These are phyloP conservation scores for Rubia occidens DNA, from an alignment of 305 asterid species.

Conservation along the genomic window DNA sequence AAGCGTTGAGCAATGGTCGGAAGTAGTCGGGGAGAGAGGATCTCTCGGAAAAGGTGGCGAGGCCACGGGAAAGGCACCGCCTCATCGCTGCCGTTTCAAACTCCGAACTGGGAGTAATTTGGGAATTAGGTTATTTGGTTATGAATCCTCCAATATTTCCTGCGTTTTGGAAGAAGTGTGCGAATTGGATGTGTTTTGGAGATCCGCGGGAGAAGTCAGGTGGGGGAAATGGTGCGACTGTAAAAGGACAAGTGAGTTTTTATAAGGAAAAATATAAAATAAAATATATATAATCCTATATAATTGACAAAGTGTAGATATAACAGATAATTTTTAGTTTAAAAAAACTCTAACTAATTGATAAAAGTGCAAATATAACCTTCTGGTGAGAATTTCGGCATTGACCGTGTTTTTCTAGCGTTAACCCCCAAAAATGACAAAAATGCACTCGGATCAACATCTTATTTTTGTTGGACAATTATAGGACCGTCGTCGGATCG, in stretches of 20 bases:
- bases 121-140: background rate
- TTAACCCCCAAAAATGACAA: no score
- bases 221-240: constrained; percentile 10
- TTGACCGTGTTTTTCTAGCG: no score
- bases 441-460: no score
- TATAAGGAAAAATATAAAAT: no score
- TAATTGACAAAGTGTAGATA: no score
- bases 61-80: constrained; percentile 87
- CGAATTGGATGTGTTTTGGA: background rate
- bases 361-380: no score
- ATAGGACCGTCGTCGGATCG: no score
- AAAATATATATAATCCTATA: no score
- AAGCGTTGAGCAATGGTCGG: constrained; percentile 21
- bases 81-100: constrained; percentile 41
- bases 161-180: background rate
- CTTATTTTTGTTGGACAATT: no score
- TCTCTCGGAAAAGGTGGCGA: constrained; percentile 46
- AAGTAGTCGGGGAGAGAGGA: constrained; percentile 43
- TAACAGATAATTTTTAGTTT: no score
- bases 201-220: constrained; percentile 18
- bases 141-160: background rate
- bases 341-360: no score
- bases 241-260: background rate
- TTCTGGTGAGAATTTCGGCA: no score
- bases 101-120: background rate